Conservation (phyloP, 202 grass and related monocot genomes). For the Dendrocalamus latiflorus region DNA sequence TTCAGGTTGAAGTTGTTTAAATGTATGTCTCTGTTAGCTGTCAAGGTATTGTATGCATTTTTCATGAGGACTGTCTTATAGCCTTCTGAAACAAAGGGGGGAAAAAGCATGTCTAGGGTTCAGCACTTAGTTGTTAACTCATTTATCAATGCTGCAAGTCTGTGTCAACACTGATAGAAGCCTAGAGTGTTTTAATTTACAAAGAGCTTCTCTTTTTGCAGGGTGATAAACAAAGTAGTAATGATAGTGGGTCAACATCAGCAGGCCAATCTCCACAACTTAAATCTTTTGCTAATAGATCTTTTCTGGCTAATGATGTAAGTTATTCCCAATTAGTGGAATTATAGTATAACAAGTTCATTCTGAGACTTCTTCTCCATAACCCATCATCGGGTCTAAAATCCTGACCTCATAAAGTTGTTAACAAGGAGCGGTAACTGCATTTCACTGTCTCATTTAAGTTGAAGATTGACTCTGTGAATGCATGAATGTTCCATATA, state of each 20-base stretch:
- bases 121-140: too few relatives aligned
- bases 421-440: not conserved
- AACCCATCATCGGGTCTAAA: not conserved
- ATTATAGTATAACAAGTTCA: not conserved
- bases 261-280: too few relatives aligned
- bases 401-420: not conserved
- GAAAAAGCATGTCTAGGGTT: too few relatives aligned
- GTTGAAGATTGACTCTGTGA: not conserved
- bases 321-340: too few relatives aligned
- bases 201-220: too few relatives aligned
- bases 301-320: too few relatives aligned
- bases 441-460: not conserved
- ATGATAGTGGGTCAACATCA: too few relatives aligned
- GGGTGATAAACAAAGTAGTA: too few relatives aligned
- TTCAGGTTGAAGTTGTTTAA: not conserved
- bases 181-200: too few relatives aligned
- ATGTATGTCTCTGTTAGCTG: not conserved
- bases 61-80: not conserved
- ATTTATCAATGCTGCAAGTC: slow-evolving; percentile 1
- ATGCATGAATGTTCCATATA: not conserved
- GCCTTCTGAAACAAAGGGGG: too few relatives aligned
- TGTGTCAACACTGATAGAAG: not conserved
- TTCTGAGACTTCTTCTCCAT: not conserved
- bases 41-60: slow-evolving; percentile 7
- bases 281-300: too few relatives aligned